Conservation (phyloP, 768 basidiomycete species). For the Tylopilus rubrobrunneus region DNA sequence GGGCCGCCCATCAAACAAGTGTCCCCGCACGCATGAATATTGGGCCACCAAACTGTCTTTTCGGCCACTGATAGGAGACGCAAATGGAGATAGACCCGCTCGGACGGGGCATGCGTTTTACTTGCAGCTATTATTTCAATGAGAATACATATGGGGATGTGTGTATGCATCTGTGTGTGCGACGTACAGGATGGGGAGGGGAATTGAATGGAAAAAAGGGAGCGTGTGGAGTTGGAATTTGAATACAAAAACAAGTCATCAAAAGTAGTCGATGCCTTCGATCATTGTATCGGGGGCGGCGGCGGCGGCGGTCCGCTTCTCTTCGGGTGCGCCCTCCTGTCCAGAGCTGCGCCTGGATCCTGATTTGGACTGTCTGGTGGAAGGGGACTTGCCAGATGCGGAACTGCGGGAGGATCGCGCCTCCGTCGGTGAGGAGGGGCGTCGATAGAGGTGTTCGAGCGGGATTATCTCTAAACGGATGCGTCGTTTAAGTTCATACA, state of each 20-base stretch:
- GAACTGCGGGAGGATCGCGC: conserved; percentile 3
- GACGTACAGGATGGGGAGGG: neutral
- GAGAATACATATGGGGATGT: conserved; percentile 8
- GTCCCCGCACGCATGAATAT: neutral
- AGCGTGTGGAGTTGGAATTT: conserved; percentile 2
- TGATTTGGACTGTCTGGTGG: conserved; percentile 7
- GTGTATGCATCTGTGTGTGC: neutral
- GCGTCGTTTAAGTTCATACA: conserved; percentile 33
- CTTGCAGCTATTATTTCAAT: neutral
- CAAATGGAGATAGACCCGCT: conserved; percentile 5
- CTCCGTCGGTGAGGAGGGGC: conserved; percentile 1
- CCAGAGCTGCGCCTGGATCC: conserved; percentile 2
- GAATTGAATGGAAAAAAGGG: neutral
- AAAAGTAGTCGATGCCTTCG: conserved; percentile 34
- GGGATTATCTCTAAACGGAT: conserved; percentile 25
- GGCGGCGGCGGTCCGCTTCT: neutral
- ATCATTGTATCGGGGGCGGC: conserved; percentile 13
- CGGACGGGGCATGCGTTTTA: neutral
- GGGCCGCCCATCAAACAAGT: conserved; percentile 5
- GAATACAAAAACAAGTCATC: conserved; percentile 13
- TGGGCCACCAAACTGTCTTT: neutral
- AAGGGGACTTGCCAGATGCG: neutral
- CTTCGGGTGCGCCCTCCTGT: neutral
- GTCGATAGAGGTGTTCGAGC: conserved; percentile 17
- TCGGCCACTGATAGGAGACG: neutral